Conservation (phyloP, 2,329 filamentous ascomycete genomes). For the Aspergillus sp. region DNA sequence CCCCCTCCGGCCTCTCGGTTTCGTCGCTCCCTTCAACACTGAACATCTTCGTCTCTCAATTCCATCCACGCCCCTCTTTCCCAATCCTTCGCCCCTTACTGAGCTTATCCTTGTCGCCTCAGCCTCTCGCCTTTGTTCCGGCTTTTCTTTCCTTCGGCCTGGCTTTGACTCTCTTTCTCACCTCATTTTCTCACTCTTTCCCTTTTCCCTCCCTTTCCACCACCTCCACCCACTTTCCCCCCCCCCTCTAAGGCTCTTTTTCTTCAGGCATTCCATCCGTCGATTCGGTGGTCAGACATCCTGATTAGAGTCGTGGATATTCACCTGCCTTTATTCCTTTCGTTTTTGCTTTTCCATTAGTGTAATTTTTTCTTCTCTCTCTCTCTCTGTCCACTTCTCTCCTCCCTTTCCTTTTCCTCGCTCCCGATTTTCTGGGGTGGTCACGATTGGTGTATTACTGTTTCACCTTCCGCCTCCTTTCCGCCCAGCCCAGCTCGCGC, state of each 20-base stretch:
- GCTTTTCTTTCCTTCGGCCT: not conserved
- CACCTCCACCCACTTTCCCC: not conserved
- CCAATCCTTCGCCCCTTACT: conserved; percentile 6
- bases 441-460: conserved; percentile 12
- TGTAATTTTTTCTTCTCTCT: conserved; percentile 3
- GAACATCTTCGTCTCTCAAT: too few relatives aligned
- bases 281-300: conserved; percentile 1
- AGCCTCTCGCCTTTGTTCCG: not conserved
- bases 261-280: not conserved
- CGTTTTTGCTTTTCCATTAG: conserved; percentile 1
- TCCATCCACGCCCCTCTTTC: not conserved
- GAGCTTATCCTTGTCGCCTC: conserved; percentile 5
- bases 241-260: not conserved
- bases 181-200: not conserved
- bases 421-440: conserved; percentile 1
- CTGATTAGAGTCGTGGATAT: not conserved
- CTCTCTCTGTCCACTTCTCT: not conserved
- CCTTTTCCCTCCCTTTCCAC: not conserved
- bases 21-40: not conserved
- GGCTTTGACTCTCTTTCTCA: not conserved
- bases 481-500: conserved; percentile 16
- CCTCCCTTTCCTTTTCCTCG: not conserved
- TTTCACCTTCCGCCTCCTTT: conserved; percentile 22
- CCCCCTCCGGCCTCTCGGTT: not conserved
- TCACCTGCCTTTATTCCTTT: not conserved